Evolutionary conservation across 2,329 filamentous ascomycete genomes (phyloP).

Genomic region (Arthrobotrys megalospora): DNA sequence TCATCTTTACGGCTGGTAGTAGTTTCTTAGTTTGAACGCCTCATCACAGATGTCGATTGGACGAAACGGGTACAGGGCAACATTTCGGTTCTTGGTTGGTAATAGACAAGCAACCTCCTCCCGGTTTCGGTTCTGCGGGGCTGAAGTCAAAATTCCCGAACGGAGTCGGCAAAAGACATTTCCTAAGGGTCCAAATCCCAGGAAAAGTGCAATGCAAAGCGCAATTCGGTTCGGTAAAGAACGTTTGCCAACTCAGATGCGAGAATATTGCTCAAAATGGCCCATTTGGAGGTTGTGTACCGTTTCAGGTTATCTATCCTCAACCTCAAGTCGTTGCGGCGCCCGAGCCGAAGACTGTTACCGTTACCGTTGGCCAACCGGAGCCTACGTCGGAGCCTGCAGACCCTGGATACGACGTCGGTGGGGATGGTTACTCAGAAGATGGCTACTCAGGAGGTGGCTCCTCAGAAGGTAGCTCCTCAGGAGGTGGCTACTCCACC

Average conservation of each 20-base stretch:
- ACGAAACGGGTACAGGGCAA: slow-evolving; percentile 20
- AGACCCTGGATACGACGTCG: slow-evolving; percentile 1
- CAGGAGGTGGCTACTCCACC: background rate
- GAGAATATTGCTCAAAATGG: slow-evolving; percentile 75
- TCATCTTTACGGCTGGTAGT: too few species aligned
- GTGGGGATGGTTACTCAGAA: background rate
- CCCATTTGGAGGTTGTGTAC: slow-evolving; percentile 75
- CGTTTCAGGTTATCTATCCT: slow-evolving; percentile 69
- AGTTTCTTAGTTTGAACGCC: background rate
- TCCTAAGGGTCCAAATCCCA: slow-evolving; percentile 5
- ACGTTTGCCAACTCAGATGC: slow-evolving; percentile 76
- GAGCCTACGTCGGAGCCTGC: background rate
- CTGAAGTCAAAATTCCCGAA: background rate
- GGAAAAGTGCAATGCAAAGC: slow-evolving; percentile 71
- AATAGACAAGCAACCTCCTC: background rate
- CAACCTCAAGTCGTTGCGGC: background rate
- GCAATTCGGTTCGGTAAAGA: slow-evolving; percentile 73
- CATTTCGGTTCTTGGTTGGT: slow-evolving; percentile 3
- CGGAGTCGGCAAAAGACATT: slow-evolving; percentile 2
- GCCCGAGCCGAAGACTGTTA: background rate
- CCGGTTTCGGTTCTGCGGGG: background rate
- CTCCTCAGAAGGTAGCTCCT: background rate
- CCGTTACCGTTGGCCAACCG: background rate
- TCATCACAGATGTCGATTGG: slow-evolving; percentile 20
- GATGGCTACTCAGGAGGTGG: background rate